Evolutionary conservation across 768 basidiomycete genomes (phyloP).

Genomic region (Rossbeevera mucosa): DNA sequence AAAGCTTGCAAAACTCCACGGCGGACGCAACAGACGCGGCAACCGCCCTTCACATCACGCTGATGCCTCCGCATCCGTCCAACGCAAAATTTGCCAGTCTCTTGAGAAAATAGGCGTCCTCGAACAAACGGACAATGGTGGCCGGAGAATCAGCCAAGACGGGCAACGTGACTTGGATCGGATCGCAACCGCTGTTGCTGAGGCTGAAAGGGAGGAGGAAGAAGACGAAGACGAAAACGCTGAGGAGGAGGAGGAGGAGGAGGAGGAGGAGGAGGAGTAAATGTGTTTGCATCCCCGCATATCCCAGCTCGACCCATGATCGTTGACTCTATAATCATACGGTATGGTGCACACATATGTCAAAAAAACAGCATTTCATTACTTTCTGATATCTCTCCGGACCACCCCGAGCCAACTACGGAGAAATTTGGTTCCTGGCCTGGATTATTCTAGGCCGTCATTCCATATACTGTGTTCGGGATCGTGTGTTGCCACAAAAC

Average conservation of each 20-base stretch:
- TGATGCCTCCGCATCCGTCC: conserved; percentile 79
- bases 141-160: conserved; percentile 93
- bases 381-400: conserved; percentile 8
- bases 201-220: conserved; percentile 68
- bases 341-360: conserved; percentile 39
- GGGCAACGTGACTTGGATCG: conserved; percentile 94
- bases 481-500: no score
- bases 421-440: no score
- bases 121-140: conserved; percentile 90
- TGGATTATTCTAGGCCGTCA: no score
- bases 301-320: conserved; percentile 19
- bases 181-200: conserved; percentile 86
- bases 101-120: conserved; percentile 98
- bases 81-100: conserved; percentile 94
- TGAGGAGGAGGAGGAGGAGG: conserved; percentile 54
- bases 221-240: conserved; percentile 73
- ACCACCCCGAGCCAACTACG: no score
- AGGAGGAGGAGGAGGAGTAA: conserved; percentile 47
- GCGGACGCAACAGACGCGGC: conserved; percentile 91
- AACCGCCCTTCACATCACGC: conserved; percentile 96
- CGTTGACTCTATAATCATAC: conserved; percentile 28
- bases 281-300: conserved; percentile 12
- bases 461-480: no score
- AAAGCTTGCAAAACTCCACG: conserved; percentile 92
- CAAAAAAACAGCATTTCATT: conserved; percentile 29